Percentiles rank a stretch among this genome's conserved stretches.
Evolutionary conservation across 2,329 filamentous ascomycete genomes (phyloP).

Genomic region (Lasiodiplodia sp.): DNA sequence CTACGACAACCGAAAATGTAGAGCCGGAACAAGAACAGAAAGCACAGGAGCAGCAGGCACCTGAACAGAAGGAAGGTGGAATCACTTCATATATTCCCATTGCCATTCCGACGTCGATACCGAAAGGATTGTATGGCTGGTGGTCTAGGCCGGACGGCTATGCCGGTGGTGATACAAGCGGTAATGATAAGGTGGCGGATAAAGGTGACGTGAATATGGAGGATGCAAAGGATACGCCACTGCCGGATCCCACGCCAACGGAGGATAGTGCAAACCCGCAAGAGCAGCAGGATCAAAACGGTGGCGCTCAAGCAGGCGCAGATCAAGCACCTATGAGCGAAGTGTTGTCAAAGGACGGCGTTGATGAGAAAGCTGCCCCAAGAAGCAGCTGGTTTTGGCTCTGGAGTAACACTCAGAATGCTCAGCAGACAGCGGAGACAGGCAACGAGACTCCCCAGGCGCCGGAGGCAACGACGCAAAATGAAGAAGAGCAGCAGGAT

Average conservation of each 20-base stretch:
- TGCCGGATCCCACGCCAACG: slow-evolving; percentile 48
- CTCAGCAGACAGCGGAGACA: slow-evolving; percentile 36
- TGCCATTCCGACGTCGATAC: slow-evolving; percentile 1
- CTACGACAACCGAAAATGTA: slow-evolving; percentile 1
- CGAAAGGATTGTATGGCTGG: slow-evolving; percentile 55
- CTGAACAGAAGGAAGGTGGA: slow-evolving; percentile 33
- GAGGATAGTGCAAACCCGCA: slow-evolving; percentile 40
- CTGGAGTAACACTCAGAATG: slow-evolving; percentile 58
- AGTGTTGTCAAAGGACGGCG: neutral
- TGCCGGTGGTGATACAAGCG: slow-evolving; percentile 41
- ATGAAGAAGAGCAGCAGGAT: neutral
- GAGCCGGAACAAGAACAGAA: slow-evolving; percentile 32
- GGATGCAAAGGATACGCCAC: slow-evolving; percentile 50
- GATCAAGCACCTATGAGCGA: neutral
- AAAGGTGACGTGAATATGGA: slow-evolving; percentile 36
- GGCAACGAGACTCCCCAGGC: slow-evolving; percentile 1
- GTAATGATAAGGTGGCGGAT: slow-evolving; percentile 41
- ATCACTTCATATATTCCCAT: slow-evolving; percentile 32
- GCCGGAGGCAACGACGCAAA: neutral
- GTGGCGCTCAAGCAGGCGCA: slow-evolving; percentile 32
- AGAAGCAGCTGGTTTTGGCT: slow-evolving; percentile 57
- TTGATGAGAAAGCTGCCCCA: slow-evolving; percentile 35
- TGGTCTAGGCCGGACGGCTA: slow-evolving; percentile 60
- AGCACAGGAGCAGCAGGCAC: slow-evolving; percentile 26
- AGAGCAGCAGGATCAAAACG: slow-evolving; percentile 34